A percentile compares a stretch with the other conserved stretches of the same genome.
These are phyloP conservation scores for Gentiana dahurica DNA, from an alignment of 257 asterid species.

Conservation along the genomic window DNA sequence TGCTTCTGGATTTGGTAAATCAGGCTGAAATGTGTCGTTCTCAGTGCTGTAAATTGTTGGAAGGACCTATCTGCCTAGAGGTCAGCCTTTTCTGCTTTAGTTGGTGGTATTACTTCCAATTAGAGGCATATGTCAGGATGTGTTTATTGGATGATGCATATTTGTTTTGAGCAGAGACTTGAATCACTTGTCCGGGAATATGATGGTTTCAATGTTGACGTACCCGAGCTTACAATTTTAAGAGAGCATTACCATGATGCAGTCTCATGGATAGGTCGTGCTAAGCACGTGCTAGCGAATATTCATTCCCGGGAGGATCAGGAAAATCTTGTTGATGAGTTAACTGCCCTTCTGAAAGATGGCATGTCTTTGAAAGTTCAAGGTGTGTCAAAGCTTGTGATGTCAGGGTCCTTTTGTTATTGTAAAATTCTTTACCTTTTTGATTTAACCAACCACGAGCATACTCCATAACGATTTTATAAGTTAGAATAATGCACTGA, in stretches of 20 bases:
- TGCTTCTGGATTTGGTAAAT: slow-evolving; percentile 37
- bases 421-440: no score
- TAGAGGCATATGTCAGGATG: slow-evolving; percentile 11
- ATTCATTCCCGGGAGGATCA: slow-evolving; percentile 64
- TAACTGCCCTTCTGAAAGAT: slow-evolving; percentile 53
- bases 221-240: slow-evolving; percentile 71
- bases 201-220: slow-evolving; percentile 50
- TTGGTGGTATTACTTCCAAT: slow-evolving; percentile 9
- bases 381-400: slow-evolving; percentile 30
- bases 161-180: slow-evolving; percentile 43
- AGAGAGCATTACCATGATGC: slow-evolving; percentile 52
- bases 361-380: slow-evolving; percentile 54
- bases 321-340: slow-evolving; percentile 51
- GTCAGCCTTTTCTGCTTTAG: slow-evolving; percentile 29
- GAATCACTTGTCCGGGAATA: slow-evolving; percentile 44
- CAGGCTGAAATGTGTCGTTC: slow-evolving; percentile 58
- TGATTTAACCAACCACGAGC: no score
- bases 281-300: slow-evolving; percentile 39
- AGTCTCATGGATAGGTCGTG: slow-evolving; percentile 62
- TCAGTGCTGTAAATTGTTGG: slow-evolving; percentile 57
- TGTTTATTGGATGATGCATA: slow-evolving; percentile 11
- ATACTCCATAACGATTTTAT: no score
- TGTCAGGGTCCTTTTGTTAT: slow-evolving; percentile 4
- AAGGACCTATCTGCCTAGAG: slow-evolving; percentile 42
- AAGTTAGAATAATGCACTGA: no score